These are phyloP conservation scores for Laburnicola sp. DNA, from an alignment of 2,329 filamentous ascomycete genomes.

Conservation along the genomic window DNA sequence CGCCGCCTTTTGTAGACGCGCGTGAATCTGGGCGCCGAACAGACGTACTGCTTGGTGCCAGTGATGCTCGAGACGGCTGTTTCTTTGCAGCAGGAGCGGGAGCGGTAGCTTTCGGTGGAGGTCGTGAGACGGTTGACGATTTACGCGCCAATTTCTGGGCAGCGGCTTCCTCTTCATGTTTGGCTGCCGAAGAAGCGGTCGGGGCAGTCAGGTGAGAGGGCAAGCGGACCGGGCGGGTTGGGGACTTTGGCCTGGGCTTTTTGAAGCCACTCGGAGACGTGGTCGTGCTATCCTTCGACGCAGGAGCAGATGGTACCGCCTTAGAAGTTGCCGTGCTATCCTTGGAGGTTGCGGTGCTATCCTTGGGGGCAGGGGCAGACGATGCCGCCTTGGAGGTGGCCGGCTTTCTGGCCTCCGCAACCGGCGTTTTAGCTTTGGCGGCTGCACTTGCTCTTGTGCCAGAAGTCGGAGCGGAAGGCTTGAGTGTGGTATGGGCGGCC, in stretches of 20 bases:
- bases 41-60: slow-evolving; percentile 34
- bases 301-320: too few species aligned
- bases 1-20: slow-evolving; percentile 56
- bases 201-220: slow-evolving; percentile 69
- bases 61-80: slow-evolving; percentile 42
- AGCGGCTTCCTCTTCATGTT: slow-evolving; percentile 51
- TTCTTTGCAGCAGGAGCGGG: slow-evolving; percentile 32
- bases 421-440: slow-evolving; percentile 28
- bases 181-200: slow-evolving; percentile 70
- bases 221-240: slow-evolving; percentile 68
- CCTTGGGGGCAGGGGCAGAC: slow-evolving; percentile 24
- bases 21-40: slow-evolving; percentile 57
- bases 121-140: slow-evolving; percentile 44
- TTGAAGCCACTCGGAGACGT: slow-evolving; percentile 38
- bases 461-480: slow-evolving; percentile 26
- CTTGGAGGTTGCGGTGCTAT: too few species aligned
- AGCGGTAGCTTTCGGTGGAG: slow-evolving; percentile 32
- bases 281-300: slow-evolving; percentile 11
- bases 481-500: slow-evolving; percentile 34
- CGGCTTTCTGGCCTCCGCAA: slow-evolving; percentile 32
- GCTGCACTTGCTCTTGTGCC: slow-evolving; percentile 26
- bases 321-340: too few species aligned
- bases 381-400: slow-evolving; percentile 19
- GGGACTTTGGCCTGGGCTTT: slow-evolving; percentile 57
- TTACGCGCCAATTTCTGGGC: slow-evolving; percentile 47